phyloP scores from a whole-genome alignment of 2,329 filamentous ascomycete genomes.

The Penicillium polonicum region DNA sequence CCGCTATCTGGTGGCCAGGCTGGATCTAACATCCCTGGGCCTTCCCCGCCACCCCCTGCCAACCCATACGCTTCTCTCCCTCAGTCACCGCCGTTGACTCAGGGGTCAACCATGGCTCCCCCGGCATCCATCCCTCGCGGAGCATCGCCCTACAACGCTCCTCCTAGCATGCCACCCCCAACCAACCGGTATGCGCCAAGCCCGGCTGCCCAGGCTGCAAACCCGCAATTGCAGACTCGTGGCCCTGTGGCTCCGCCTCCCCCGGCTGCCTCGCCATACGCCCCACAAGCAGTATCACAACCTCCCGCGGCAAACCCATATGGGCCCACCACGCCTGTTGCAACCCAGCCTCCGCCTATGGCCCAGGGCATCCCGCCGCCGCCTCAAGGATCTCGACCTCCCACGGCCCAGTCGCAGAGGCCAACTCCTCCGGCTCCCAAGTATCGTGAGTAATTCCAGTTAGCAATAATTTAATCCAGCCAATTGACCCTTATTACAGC shows the following conservation, averaged over 20 bases:
- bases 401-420: slow-evolving; percentile 52
- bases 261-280: slow-evolving; percentile 54
- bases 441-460: slow-evolving; percentile 57
- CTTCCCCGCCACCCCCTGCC: slow-evolving; percentile 48
- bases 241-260: slow-evolving; percentile 53
- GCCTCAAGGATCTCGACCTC: slow-evolving; percentile 45
- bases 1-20: slow-evolving; percentile 60
- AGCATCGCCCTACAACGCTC: slow-evolving; percentile 81
- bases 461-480: neutral
- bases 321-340: slow-evolving; percentile 50
- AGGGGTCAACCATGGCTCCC: slow-evolving; percentile 44
- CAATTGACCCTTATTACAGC: slow-evolving; percentile 35
- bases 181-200: slow-evolving; percentile 73
- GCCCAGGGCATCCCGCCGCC: slow-evolving; percentile 36
- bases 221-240: slow-evolving; percentile 45
- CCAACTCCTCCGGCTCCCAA: slow-evolving; percentile 56
- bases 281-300: slow-evolving; percentile 50
- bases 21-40: slow-evolving; percentile 61
- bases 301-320: slow-evolving; percentile 44
- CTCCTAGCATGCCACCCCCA: slow-evolving; percentile 67
- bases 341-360: slow-evolving; percentile 28
- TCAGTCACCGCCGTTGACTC: slow-evolving; percentile 43
- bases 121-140: slow-evolving; percentile 64
- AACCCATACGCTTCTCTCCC: slow-evolving; percentile 41
- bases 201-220: slow-evolving; percentile 56